Evolutionary conservation across 169 alveolate species (phyloP), one percentile per base, ranked within the genome.

Genomic region (Babesia divergens): DNA sequence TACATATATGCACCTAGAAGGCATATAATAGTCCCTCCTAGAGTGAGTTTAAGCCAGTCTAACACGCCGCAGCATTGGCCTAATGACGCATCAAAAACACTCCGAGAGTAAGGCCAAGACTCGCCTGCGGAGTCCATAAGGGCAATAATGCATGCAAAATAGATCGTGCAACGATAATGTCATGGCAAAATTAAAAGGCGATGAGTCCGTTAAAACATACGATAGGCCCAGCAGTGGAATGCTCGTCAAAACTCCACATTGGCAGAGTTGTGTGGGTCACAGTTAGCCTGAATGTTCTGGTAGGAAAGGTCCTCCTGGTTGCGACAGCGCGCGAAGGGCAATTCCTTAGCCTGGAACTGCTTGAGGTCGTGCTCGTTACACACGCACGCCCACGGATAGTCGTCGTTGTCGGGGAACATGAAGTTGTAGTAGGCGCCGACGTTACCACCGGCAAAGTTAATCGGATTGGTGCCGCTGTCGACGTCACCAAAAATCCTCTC

Each of bases 321-420:
- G 38, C 86, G 64, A 56, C 93, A 88, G 49, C 86, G 51, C n/a
- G 74, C 93, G 59, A 72, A 80, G 6, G 54, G 81, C 70, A 74
- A 66, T 60, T 83, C 65, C 65, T 84, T 77, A 51, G 80, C 83
- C 46, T 82, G 67, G 67, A 80, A 88, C 46, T 60, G 81, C 65
- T 55, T 47, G 40, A 74, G 34, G 47, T 88, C 90, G 35, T 50
- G 56, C 24, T 77, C 82, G 58, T 84, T 85, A 56, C 93, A 88
- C 20, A 82, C 60, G 40, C 93, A 88, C 22, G 93, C 91, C 93
- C 93, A 88, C n/a, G 93, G 93, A 22, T 88, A 88, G 74, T 88
- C 93, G 20, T 82, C 79, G 65, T 84, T 83, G 47, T 85, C 88
- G 16, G 88, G 88, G 74, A 51, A 80, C 88, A 80, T 80, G 44